Base-by-base conservation (phyloP, 306 rosid genomes). In the Cucumis hystrix region DNA sequence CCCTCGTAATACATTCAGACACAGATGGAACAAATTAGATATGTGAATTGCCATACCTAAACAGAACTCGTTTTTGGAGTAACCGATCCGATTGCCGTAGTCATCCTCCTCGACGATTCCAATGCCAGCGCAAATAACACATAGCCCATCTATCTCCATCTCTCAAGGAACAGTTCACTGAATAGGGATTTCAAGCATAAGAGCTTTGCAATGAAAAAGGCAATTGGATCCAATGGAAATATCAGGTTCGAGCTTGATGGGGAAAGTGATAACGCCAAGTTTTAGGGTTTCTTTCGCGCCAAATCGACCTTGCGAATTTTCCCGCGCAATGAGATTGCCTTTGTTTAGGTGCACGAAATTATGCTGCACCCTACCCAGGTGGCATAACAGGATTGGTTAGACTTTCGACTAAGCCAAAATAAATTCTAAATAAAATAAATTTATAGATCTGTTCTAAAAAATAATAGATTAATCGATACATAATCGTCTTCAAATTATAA, bases 91-190 rank as follows among this genome's bases (percentile, higher is more conserved):
- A 62, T 90, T 80, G 37, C 91, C 92, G n/a, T 84, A 20, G 6
- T 81, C 80, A 51, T 95, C 96, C 28, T 89, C 92, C 60, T 87
- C 89, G 16, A 78, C 61, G 68, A 74, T 20, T 57, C 98, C 97
- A 15, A 95, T 83, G 33, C 95, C 95, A 63, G 83, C 89, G 78
- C 97, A 94, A 80, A 89, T 89, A 80, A 77, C 77, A 11, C 94
- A 95, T 72, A 95, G 85, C 40, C 96, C 96, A 63, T 95, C 96
- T 49, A 86, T 83, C 64, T 87, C 97, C 96, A 89, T 89, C 75
- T 77, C 76, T 54, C 13, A 9, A 35, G 1, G 58, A 73, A 30
- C 62, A 16, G 16, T 30, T 23, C 43, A 30, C 62, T 51, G 25
- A 8, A 52, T 16, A 10, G 17, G 35, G 77, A 0, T 23, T 73